A percentile compares a stretch with the other conserved stretches of the same genome.
Evolutionary conservation across 495 filamentous ascomycete species (phyloP).

Genomic region (Choiromyces venosus): DNA sequence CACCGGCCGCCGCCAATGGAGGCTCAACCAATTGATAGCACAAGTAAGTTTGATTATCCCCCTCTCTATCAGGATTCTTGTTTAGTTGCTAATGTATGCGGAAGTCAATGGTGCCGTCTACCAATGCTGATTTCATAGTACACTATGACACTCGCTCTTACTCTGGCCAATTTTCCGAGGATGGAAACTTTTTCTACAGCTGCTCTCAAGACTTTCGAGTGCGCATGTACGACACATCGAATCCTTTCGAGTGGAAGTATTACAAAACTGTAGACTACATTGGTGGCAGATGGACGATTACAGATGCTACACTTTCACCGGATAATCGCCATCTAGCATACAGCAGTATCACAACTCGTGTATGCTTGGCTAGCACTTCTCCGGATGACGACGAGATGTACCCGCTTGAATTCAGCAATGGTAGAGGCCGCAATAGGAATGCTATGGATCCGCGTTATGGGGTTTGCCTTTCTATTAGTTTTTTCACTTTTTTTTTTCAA

Average conservation of each 20-base stretch:
- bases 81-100: conserved; percentile 18
- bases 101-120: conserved; percentile 61
- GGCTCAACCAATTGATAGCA: conserved; percentile 58
- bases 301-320: conserved; percentile 84
- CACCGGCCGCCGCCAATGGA: conserved; percentile 49
- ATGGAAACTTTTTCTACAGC: conserved; percentile 97
- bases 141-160: conserved; percentile 80
- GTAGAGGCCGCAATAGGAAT: conserved; percentile 42
- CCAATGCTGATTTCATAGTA: conserved; percentile 77
- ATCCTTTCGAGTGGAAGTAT: conserved; percentile 90
- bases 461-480: conserved; percentile 7
- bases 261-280: conserved; percentile 89
- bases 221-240: conserved; percentile 95
- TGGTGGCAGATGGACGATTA: conserved; percentile 89
- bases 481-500: background rate
- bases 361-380: conserved; percentile 81
- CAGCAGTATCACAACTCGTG: conserved; percentile 72
- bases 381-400: conserved; percentile 75
- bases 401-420: conserved; percentile 63
- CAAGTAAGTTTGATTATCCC: conserved; percentile 49
- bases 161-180: conserved; percentile 92
- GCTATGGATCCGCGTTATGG: conserved; percentile 41
- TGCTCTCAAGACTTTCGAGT: conserved; percentile 89
- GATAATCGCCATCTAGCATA: conserved; percentile 90
- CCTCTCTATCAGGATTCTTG: background rate